Evolutionary conservation across 192 early-diverging fungal genomes (phyloP).

Genomic region (Mortierella hygrophila): DNA sequence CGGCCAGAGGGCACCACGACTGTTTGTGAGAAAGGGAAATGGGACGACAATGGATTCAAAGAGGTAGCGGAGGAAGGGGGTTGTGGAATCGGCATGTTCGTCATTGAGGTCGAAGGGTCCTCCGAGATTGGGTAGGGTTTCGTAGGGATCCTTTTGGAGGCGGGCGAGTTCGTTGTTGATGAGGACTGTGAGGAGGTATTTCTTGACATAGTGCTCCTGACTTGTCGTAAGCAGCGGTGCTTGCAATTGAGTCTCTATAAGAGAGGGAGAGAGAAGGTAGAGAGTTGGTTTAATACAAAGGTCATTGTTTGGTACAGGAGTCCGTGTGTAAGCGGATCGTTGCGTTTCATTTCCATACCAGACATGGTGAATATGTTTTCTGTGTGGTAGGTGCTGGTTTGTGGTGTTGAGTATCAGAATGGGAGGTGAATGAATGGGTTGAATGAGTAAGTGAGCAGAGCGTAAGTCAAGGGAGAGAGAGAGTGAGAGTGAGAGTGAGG

Average conservation of each 20-base stretch:
- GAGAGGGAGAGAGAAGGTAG: not conserved
- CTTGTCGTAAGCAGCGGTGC: conserved; percentile 24
- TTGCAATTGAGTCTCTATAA: not conserved
- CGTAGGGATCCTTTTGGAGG: conserved; percentile 24
- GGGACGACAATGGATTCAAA: conserved; percentile 52
- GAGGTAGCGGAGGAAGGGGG: conserved; percentile 57
- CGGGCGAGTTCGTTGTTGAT: conserved; percentile 53
- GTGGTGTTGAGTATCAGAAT: too few species aligned
- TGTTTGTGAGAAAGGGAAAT: conserved; percentile 60
- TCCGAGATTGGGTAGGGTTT: conserved; percentile 14
- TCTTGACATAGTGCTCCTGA: conserved; percentile 65
- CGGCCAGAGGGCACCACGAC: conserved; percentile 51
- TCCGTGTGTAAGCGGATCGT: not conserved
- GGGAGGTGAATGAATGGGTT: too few species aligned
- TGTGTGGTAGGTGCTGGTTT: too few species aligned
- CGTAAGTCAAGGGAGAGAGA: too few species aligned
- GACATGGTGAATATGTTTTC: too few species aligned
- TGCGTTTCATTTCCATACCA: too few species aligned
- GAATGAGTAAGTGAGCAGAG: not conserved
- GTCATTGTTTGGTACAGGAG: not conserved
- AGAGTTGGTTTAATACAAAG: not conserved
- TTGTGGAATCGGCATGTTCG: conserved; percentile 19
- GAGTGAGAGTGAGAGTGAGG: not conserved
- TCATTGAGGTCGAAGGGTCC: conserved; percentile 19
- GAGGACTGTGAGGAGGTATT: conserved; percentile 58